phyloP scores from a whole-genome alignment of 1,139 yeast species.

The Hyphopichia wangnamkhiaoensis region DNA sequence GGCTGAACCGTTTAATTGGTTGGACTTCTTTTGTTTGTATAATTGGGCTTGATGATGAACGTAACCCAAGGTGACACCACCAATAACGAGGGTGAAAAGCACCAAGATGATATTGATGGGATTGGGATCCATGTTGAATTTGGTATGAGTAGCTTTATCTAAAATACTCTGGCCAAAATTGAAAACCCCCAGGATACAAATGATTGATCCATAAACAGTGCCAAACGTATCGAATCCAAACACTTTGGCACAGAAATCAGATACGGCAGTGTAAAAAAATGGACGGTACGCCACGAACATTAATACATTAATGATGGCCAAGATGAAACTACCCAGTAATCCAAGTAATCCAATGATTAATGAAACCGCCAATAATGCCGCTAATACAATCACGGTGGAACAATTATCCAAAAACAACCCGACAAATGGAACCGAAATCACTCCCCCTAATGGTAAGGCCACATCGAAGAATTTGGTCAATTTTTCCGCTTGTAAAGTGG shows the following conservation, averaged over 20 bases:
- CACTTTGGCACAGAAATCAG: constrained; percentile 49
- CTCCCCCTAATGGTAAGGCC: constrained; percentile 50
- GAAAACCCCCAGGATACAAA: constrained; percentile 41
- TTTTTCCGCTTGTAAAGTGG: constrained; percentile 24
- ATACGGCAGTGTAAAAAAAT: constrained; percentile 44
- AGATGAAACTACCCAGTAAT: constrained; percentile 27
- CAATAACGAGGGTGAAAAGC: constrained; percentile 28
- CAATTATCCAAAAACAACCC: constrained; percentile 42
- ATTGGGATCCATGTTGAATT: constrained; percentile 42
- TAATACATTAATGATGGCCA: constrained; percentile 36
- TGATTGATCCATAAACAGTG: constrained; percentile 47
- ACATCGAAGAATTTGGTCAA: constrained; percentile 42
- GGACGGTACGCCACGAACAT: constrained; percentile 47
- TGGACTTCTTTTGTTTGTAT: constrained; percentile 19
- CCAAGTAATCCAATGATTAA: constrained; percentile 40
- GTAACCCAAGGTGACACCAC: constrained; percentile 29
- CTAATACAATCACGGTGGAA: constrained; percentile 36
- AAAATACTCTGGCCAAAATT: constrained; percentile 40
- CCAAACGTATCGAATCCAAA: constrained; percentile 53
- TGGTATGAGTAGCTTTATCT: constrained; percentile 41
- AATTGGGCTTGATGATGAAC: constrained; percentile 30
- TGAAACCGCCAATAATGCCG: constrained; percentile 31
- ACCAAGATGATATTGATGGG: constrained; percentile 40
- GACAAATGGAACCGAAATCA: constrained; percentile 43
- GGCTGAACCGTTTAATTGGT: too few species aligned